Conservation (phyloP, 345 rosid species). For the Kandelia obovata region DNA sequence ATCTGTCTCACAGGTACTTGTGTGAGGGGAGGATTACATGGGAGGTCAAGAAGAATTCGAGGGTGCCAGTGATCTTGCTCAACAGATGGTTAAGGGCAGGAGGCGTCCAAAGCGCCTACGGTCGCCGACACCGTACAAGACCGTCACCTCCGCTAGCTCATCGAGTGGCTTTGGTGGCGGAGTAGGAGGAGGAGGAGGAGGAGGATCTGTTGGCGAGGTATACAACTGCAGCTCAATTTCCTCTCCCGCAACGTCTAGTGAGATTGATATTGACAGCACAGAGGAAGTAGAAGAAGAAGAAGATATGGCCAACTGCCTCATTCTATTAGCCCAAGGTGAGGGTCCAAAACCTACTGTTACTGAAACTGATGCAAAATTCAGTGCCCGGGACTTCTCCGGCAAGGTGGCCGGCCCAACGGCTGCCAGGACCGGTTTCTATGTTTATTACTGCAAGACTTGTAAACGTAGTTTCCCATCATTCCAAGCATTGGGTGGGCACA, state of each 20-base stretch:
- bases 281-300: conserved; percentile 68
- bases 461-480: conserved; percentile 78
- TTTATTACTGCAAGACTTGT: conserved; percentile 90
- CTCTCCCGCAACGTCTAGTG: conserved; percentile 38
- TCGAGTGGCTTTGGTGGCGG: conserved; percentile 36
- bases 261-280: conserved; percentile 35
- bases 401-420: conserved; percentile 13
- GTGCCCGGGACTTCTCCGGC: conserved; percentile 32
- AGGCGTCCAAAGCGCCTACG: conserved; percentile 82
- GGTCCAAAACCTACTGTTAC: conserved; percentile 14
- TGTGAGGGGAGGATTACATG: not conserved
- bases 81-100: conserved; percentile 41
- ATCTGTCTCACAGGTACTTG: not conserved
- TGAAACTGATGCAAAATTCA: conserved; percentile 3
- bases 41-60: conserved; percentile 17
- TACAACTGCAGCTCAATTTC: conserved; percentile 28
- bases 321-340: conserved; percentile 68
- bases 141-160: conserved; percentile 37
- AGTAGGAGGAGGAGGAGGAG: conserved; percentile 17
- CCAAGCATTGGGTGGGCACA: conserved; percentile 94
- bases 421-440: conserved; percentile 47
- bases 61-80: conserved; percentile 18
- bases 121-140: conserved; percentile 40
- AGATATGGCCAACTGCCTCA: conserved; percentile 86
- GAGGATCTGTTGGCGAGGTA: conserved; percentile 19